phyloP scores from a whole-genome alignment of 139 green algal species.

The Chlamydomonas schloesseri region DNA sequence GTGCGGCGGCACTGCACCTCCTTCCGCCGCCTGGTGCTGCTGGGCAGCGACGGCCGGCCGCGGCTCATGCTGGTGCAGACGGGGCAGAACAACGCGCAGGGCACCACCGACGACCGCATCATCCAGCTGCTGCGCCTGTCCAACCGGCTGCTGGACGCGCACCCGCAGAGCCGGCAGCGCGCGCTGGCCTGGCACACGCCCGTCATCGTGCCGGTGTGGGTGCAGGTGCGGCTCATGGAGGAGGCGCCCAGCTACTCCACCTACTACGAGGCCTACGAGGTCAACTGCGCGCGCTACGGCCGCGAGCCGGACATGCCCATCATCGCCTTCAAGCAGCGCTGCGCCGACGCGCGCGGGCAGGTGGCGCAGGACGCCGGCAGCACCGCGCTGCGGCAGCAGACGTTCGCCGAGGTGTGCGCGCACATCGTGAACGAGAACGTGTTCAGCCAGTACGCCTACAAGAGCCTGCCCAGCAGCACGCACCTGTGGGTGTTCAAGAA shows the following conservation, averaged over 20 bases:
- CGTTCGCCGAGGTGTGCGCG: constrained; percentile 77
- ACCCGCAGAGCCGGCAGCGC: constrained; percentile 72
- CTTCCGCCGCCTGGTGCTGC: constrained; percentile 82
- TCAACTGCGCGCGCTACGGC: constrained; percentile 91
- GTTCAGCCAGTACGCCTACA: constrained; percentile 98
- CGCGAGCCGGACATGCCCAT: constrained; percentile 94
- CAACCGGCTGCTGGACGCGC: constrained; percentile 88
- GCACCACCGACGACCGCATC: constrained; percentile 83
- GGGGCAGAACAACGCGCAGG: constrained; percentile 71
- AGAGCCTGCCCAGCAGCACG: constrained; percentile 87
- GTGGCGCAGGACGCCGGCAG: constrained; percentile 21
- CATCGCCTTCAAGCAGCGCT: constrained; percentile 88
- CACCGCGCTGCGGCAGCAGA: constrained; percentile 56
- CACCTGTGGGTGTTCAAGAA: constrained; percentile 97
- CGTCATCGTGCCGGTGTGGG: constrained; percentile 88
- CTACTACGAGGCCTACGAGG: constrained; percentile 94
- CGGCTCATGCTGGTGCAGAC: constrained; percentile 89
- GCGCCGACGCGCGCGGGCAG: constrained; percentile 40
- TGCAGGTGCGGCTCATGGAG: constrained; percentile 92
- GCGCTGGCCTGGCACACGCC: constrained; percentile 85
- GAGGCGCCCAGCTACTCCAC: constrained; percentile 88
- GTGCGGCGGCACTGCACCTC: constrained; percentile 87
- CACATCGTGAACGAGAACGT: constrained; percentile 93
- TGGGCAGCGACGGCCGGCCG: constrained; percentile 87
- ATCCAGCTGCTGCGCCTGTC: constrained; percentile 73